phyloP scores from a whole-genome alignment of 2,329 filamentous ascomycete species.

The Colletotrichum cordylinicola region DNA sequence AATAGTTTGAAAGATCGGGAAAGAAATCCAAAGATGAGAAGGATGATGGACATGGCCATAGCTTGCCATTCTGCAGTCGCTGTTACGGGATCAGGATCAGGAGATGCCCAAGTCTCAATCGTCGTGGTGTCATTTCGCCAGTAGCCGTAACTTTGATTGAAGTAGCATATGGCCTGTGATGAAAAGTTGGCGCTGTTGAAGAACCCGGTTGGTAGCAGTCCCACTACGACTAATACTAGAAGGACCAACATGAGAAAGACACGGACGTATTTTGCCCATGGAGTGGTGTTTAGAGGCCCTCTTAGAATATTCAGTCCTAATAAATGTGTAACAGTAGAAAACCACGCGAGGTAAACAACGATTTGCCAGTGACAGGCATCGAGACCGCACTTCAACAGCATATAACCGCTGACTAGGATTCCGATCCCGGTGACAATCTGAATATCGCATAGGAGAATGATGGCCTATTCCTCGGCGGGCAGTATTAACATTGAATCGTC shows the following conservation, averaged over 20 bases:
- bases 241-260: background rate
- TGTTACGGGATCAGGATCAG: background rate
- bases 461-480: background rate
- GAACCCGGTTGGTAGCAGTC: background rate
- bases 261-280: background rate
- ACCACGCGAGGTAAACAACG: background rate
- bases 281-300: background rate
- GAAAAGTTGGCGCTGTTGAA: background rate
- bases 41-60: background rate
- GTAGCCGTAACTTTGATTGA: background rate
- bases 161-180: background rate
- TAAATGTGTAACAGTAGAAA: background rate
- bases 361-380: background rate
- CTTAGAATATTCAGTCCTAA: background rate
- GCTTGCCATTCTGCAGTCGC: background rate
- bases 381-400: background rate
- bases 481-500: background rate
- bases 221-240: background rate
- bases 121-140: background rate
- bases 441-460: background rate
- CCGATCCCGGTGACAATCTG: background rate
- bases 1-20: background rate
- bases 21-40: background rate
- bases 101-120: background rate
- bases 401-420: background rate